Evolutionary conservation across 108 stramenopile species (phyloP).

Genomic region (Fistulifera solaris): DNA sequence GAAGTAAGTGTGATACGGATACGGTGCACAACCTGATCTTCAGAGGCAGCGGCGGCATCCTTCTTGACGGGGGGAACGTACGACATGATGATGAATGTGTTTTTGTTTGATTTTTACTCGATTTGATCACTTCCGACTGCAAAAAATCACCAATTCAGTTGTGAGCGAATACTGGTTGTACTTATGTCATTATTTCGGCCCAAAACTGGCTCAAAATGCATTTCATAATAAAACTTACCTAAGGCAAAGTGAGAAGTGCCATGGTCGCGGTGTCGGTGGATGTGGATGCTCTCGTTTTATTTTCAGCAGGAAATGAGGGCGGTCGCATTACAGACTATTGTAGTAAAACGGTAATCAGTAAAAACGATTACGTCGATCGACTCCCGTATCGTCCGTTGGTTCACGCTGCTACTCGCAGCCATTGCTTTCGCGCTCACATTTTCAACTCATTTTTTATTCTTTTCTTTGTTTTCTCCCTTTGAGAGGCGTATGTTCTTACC

Average conservation of each 20-base stretch:
- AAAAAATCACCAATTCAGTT: neutral
- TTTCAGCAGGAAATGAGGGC: too few relatives aligned
- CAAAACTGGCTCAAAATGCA: neutral
- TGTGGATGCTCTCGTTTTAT: too few relatives aligned
- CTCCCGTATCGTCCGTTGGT: too few relatives aligned
- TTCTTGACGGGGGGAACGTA: slow-evolving; percentile 67
- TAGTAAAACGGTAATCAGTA: too few relatives aligned
- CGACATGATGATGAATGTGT: slow-evolving; percentile 53
- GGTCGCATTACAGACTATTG: too few relatives aligned
- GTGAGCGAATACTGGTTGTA: slow-evolving; percentile 4
- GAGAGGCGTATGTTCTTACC: too few relatives aligned
- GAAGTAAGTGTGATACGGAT: slow-evolving; percentile 99
- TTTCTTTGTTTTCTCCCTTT: too few relatives aligned
- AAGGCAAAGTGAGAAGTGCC: slow-evolving; percentile 56
- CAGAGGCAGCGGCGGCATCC: slow-evolving; percentile 48
- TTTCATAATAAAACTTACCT: slow-evolving; percentile 20
- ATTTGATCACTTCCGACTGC: slow-evolving; percentile 37
- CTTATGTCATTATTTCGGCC: neutral
- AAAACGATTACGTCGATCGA: too few relatives aligned
- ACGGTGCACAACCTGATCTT: slow-evolving; percentile 73
- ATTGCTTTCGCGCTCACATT: too few relatives aligned
- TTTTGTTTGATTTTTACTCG: slow-evolving; percentile 3
- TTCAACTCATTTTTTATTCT: too few relatives aligned
- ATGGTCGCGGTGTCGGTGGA: too few relatives aligned
- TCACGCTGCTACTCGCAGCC: too few relatives aligned